These are phyloP conservation scores for Sarcodon aspratus DNA, from an alignment of 768 basidiomycete genomes.

Conservation along the genomic window DNA sequence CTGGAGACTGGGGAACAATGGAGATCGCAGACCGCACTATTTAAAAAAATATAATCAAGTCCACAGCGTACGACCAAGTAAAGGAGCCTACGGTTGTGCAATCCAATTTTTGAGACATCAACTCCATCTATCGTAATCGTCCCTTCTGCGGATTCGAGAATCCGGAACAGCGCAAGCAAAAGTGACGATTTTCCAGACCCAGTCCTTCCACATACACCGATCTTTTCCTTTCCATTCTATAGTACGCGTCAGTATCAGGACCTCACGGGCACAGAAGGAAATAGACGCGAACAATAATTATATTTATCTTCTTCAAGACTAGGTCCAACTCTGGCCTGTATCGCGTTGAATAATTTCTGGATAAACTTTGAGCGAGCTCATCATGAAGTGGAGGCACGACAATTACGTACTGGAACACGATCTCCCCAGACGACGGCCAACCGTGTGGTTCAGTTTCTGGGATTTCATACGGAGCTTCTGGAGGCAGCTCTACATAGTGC, in stretches of 20 bases:
- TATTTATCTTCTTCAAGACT: conserved; percentile 64
- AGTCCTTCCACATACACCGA: conserved; percentile 83
- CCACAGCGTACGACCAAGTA: background rate
- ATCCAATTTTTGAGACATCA: conserved; percentile 66
- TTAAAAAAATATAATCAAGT: background rate
- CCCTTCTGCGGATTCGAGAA: conserved; percentile 60
- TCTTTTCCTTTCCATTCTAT: conserved; percentile 71
- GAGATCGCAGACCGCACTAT: conserved; percentile 68
- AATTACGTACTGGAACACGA: conserved; percentile 59
- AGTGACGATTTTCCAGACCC: conserved; percentile 72
- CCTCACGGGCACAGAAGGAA: background rate
- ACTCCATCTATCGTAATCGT: conserved; percentile 64
- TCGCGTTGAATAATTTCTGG: conserved; percentile 57
- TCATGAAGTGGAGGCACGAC: background rate
- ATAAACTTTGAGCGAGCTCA: background rate
- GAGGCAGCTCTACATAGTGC: conserved; percentile 62
- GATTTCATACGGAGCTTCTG: conserved; percentile 69
- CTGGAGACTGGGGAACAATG: conserved; percentile 77
- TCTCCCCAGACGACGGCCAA: conserved; percentile 69
- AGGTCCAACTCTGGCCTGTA: conserved; percentile 77
- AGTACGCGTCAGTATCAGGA: conserved; percentile 5
- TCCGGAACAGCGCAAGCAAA: conserved; percentile 64
- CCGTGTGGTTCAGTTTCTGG: conserved; percentile 39
- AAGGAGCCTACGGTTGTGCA: conserved; percentile 43
- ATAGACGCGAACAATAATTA: conserved; percentile 45